phyloP scores from a whole-genome alignment of 2,329 filamentous ascomycete species.

The Ophiostoma novo-ulmi region DNA sequence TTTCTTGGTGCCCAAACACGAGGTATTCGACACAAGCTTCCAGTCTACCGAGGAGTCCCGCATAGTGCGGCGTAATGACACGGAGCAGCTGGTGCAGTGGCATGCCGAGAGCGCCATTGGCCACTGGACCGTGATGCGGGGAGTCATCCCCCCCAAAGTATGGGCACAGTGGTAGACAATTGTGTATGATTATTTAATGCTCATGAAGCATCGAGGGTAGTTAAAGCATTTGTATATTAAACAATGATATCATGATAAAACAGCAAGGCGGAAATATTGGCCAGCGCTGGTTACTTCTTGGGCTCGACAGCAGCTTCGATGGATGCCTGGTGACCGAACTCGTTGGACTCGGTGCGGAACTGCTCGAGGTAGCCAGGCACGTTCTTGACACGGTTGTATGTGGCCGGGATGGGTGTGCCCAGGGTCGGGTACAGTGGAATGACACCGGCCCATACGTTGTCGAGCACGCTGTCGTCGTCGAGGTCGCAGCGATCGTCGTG shows the following conservation, averaged over 20 bases:
- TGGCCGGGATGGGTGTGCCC: constrained; percentile 57
- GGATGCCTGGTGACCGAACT: constrained; percentile 28
- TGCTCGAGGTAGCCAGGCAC: constrained; percentile 58
- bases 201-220: neutral
- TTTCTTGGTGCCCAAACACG: constrained; percentile 67
- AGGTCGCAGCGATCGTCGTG: constrained; percentile 49
- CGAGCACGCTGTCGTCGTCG: constrained; percentile 40
- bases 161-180: constrained; percentile 76
- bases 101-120: constrained; percentile 72
- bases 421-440: constrained; percentile 59
- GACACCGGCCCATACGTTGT: constrained; percentile 51
- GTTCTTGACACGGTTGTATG: constrained; percentile 53
- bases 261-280: neutral
- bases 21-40: constrained; percentile 55
- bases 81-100: constrained; percentile 61
- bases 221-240: neutral
- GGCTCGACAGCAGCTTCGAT: constrained; percentile 28
- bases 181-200: neutral
- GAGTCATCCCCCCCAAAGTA: constrained; percentile 66
- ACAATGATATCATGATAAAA: neutral
- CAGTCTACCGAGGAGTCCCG: constrained; percentile 43
- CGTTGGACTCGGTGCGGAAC: constrained; percentile 39
- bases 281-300: neutral
- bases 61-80: constrained; percentile 59
- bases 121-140: constrained; percentile 91